Evolutionary conservation across 768 basidiomycete genomes (phyloP).

Genomic region (Boletus subparvulus): DNA sequence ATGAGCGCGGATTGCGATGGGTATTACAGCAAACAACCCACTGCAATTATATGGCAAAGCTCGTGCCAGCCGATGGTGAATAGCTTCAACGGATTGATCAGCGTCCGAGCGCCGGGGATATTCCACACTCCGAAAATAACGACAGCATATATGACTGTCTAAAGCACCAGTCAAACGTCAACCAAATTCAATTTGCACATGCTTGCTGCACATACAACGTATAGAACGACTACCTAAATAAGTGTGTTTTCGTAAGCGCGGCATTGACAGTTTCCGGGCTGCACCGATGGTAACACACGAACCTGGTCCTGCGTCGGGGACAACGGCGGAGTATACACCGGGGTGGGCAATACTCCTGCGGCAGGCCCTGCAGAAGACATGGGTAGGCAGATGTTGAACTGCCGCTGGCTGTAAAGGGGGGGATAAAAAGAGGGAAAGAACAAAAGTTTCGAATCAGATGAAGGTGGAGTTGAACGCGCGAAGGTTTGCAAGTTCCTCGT

Average conservation of each 20-base stretch:
- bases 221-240: conserved; percentile 66
- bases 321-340: conserved; percentile 42
- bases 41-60: conserved; percentile 77
- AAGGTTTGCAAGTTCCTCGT: conserved; percentile 31
- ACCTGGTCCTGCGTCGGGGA: conserved; percentile 74
- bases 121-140: conserved; percentile 88
- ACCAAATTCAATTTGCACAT: conserved; percentile 8
- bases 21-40: conserved; percentile 38
- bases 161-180: conserved; percentile 11
- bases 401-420: conserved; percentile 14
- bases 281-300: conserved; percentile 28
- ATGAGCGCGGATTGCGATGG: conserved; percentile 9
- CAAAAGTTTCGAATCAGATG: conserved; percentile 13
- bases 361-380: conserved; percentile 38
- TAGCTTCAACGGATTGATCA: conserved; percentile 83
- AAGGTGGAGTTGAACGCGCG: conserved; percentile 17
- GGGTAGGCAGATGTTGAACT: conserved; percentile 31
- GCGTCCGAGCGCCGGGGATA: conserved; percentile 72
- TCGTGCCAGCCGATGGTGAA: conserved; percentile 91
- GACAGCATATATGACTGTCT: conserved; percentile 85
- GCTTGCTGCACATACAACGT: conserved; percentile 56
- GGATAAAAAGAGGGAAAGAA: conserved; percentile 1
- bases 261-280: conserved; percentile 17
- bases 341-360: conserved; percentile 34
- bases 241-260: conserved; percentile 20